phyloP scores from a whole-genome alignment of 1,284 basidiomycete genomes.

The Pyrrhoderma noxium region DNA sequence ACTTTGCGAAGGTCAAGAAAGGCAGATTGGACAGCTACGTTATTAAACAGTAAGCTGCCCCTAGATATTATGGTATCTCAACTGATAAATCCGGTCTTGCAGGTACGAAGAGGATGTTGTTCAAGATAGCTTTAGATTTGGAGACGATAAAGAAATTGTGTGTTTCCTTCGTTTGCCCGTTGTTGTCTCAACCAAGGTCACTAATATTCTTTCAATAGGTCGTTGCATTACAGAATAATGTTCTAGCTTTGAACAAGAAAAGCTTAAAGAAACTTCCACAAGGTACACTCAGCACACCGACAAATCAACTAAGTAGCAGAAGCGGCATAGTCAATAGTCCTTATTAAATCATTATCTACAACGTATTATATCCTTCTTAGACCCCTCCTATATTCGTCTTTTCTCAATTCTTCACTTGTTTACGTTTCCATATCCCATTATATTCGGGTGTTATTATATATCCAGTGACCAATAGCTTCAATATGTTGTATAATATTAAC shows the following conservation, averaged over 20 bases:
- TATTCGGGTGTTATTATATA: too few relatives aligned
- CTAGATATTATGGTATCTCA: constrained; percentile 9
- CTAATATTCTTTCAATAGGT: constrained; percentile 44
- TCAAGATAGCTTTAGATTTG: constrained; percentile 94
- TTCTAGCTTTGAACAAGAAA: constrained; percentile 91
- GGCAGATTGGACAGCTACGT: constrained; percentile 89
- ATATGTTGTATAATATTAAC: too few relatives aligned
- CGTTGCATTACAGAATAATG: constrained; percentile 92
- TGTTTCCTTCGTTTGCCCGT: constrained; percentile 25
- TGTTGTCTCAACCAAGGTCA: constrained; percentile 3
- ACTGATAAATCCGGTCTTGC: constrained; percentile 21
- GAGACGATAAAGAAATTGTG: constrained; percentile 91
- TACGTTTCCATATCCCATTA: background rate
- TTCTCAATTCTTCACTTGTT: background rate
- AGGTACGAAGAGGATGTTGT: constrained; percentile 91
- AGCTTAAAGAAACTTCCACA: constrained; percentile 83
- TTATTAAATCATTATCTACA: constrained; percentile 34
- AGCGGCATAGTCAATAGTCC: constrained; percentile 67
- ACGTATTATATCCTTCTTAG: background rate
- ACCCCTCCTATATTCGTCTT: background rate
- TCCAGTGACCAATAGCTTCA: too few relatives aligned
- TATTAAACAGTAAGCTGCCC: constrained; percentile 67
- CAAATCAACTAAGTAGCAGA: constrained; percentile 37
- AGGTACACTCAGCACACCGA: constrained; percentile 58
- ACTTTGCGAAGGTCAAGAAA: constrained; percentile 92